Percentiles rank a stretch among this genome's conserved stretches.
phyloP scores from a whole-genome alignment of 805 yeast species.

The Wickerhamomyces canadensis region DNA sequence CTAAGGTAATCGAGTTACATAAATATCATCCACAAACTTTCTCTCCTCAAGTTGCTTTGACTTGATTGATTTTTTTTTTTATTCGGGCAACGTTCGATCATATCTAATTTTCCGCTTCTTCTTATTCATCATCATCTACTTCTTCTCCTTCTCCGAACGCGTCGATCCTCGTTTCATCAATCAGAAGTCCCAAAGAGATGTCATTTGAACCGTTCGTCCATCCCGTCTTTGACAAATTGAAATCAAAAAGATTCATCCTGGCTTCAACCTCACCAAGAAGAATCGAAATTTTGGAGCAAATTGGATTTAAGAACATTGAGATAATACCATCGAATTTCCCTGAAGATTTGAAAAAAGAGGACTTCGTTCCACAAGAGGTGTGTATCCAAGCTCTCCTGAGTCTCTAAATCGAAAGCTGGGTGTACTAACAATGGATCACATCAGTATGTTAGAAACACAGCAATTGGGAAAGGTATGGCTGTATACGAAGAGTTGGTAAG shows the following conservation, averaged over 20 bases:
- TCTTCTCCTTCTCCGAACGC: no score
- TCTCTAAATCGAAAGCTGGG: no score
- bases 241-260: slow-evolving; percentile 39
- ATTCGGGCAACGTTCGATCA: no score
- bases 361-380: slow-evolving; percentile 39
- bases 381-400: no score
- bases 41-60: no score
- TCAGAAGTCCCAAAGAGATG: no score
- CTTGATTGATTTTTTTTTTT: no score
- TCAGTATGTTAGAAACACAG: slow-evolving; percentile 65
- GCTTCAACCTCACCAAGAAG: slow-evolving; percentile 88
- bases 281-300: slow-evolving; percentile 56
- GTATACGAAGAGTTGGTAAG: slow-evolving; percentile 42
- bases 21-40: no score
- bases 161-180: no score
- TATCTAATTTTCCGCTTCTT: no score
- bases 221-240: slow-evolving; percentile 25
- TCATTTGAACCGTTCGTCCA: slow-evolving; percentile 23
- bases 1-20: no score
- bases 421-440: slow-evolving; percentile 10
- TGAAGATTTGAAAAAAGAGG: slow-evolving; percentile 63
- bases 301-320: slow-evolving; percentile 42
- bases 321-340: slow-evolving; percentile 64
- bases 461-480: slow-evolving; percentile 59
- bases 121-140: no score